A percentile compares a stretch with the other conserved stretches of the same genome.
Conservation (phyloP, 1,139 yeast genomes). For the Taphrina confusa region DNA sequence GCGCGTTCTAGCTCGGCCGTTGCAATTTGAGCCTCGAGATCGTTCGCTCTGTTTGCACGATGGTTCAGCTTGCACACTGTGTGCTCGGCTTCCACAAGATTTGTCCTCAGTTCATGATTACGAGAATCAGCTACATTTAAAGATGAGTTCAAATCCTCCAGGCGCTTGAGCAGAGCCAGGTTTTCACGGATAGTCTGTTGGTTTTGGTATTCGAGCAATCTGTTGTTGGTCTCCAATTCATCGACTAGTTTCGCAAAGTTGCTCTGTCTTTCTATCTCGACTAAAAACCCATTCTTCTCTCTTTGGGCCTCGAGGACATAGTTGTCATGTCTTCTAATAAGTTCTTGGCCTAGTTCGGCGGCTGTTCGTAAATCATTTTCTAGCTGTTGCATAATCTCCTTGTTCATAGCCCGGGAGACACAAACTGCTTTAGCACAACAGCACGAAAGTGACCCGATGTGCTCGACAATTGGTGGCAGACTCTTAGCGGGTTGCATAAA, state of each 20-base stretch:
- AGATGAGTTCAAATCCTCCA: constrained; percentile 20
- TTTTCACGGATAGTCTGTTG: constrained; percentile 12
- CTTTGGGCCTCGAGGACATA: constrained; percentile 5
- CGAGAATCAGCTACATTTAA: constrained; percentile 12
- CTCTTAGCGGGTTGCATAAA: constrained; percentile 4
- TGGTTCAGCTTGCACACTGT: background rate
- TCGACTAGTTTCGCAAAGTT: constrained; percentile 14
- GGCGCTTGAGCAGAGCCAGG: constrained; percentile 15
- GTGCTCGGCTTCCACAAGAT: constrained; percentile 9
- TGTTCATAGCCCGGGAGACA: constrained; percentile 1
- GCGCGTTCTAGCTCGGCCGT: constrained; percentile 22
- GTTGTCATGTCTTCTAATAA: constrained; percentile 7
- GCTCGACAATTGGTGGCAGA: constrained; percentile 13
- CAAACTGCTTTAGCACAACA: constrained; percentile 14
- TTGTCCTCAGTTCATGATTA: constrained; percentile 14
- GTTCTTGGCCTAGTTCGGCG: constrained; percentile 23
- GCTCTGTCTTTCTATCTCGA: constrained; percentile 19
- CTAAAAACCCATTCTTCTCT: constrained; percentile 8
- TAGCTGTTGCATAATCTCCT: constrained; percentile 17
- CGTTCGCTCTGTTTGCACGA: constrained; percentile 1
- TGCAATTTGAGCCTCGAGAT: constrained; percentile 14
- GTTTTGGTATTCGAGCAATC: constrained; percentile 23
- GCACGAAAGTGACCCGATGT: constrained; percentile 7
- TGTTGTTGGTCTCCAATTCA: constrained; percentile 13
- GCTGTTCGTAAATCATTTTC: constrained; percentile 25